A percentile compares a stretch with the other conserved stretches of the same genome.
Evolutionary conservation across 208 protist species (phyloP).

Genomic region (Leishmania amazonensis): DNA sequence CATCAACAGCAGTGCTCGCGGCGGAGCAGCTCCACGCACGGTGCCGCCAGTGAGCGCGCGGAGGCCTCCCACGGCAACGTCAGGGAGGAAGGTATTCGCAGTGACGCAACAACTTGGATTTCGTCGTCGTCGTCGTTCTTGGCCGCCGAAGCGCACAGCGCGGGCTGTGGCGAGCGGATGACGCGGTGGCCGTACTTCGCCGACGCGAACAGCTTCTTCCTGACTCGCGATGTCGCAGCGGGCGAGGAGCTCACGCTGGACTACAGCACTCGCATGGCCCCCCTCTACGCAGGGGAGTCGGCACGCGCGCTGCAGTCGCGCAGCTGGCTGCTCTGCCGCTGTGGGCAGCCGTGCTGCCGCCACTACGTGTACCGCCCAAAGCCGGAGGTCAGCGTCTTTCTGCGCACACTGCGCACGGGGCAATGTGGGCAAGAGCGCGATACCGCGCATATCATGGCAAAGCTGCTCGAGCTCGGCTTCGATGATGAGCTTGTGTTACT

Average conservation of each 20-base stretch:
- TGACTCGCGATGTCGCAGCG: conserved; percentile 59
- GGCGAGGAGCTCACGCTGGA: conserved; percentile 76
- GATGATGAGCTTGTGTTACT: conserved; percentile 72
- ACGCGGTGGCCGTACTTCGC: conserved; percentile 51
- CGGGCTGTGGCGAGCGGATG: conserved; percentile 33
- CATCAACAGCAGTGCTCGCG: background rate
- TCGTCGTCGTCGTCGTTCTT: background rate
- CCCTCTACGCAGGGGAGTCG: conserved; percentile 41
- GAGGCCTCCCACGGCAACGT: background rate
- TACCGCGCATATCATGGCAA: conserved; percentile 24
- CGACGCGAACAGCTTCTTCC: conserved; percentile 79
- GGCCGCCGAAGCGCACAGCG: background rate
- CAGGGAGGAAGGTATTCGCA: background rate
- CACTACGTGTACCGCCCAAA: conserved; percentile 57
- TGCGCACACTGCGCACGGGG: conserved; percentile 5
- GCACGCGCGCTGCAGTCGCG: conserved; percentile 22
- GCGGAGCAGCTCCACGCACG: background rate
- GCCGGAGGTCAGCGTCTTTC: conserved; percentile 13
- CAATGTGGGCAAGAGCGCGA: background rate
- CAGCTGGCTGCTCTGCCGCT: conserved; percentile 52
- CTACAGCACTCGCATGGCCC: conserved; percentile 63
- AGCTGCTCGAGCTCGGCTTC: conserved; percentile 43
- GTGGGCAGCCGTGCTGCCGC: conserved; percentile 47
- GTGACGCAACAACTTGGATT: background rate
- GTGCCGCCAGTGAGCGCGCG: background rate